These are phyloP conservation scores for Arabis hirsuta DNA, from an alignment of 345 rosid species.

Conservation along the genomic window DNA sequence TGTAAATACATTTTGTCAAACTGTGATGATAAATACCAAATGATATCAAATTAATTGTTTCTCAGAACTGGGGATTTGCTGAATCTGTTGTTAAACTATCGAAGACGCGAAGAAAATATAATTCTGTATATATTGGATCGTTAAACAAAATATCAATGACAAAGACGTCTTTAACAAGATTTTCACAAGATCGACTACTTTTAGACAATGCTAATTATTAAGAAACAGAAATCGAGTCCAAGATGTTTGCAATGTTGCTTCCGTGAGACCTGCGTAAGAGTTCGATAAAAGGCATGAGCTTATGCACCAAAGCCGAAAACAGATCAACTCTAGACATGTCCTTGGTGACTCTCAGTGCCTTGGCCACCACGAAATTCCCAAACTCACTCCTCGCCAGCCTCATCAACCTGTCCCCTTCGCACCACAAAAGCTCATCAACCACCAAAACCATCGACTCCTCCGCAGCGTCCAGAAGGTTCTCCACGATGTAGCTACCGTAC, in stretches of 20 bases:
- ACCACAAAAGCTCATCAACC: not conserved
- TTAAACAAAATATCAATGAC: too few species aligned
- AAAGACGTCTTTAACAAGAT: too few species aligned
- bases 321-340: not conserved
- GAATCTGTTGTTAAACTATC: too few species aligned
- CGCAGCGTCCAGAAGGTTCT: not conserved
- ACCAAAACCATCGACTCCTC: not conserved
- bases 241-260: constrained; percentile 21
- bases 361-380: constrained; percentile 24
- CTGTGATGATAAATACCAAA: too few species aligned
- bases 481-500: constrained; percentile 23
- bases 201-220: too few species aligned
- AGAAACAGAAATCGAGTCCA: not conserved
- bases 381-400: constrained; percentile 18
- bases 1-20: not conserved
- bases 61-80: too few species aligned
- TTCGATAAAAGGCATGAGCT: constrained; percentile 19
- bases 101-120: too few species aligned
- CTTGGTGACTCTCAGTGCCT: constrained; percentile 11
- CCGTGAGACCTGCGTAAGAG: constrained; percentile 13
- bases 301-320: constrained; percentile 6
- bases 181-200: too few species aligned
- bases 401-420: constrained; percentile 3
- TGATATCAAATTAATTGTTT: too few species aligned
- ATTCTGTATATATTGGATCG: too few species aligned